Conservation (phyloP, 768 basidiomycete species). For the Mycena maculata region DNA sequence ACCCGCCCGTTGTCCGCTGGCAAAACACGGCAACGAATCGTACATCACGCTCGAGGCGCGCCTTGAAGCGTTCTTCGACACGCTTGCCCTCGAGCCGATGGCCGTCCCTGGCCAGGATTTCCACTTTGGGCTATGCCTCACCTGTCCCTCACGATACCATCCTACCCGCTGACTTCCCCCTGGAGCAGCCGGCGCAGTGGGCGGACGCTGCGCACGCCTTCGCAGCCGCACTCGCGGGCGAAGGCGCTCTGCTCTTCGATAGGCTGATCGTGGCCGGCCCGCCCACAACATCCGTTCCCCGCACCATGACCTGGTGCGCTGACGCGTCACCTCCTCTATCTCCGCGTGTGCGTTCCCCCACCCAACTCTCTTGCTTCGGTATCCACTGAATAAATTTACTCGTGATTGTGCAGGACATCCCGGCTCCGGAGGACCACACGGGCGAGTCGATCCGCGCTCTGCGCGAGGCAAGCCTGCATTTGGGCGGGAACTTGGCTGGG, state of each 20-base stretch:
- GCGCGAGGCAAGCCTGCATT: constrained; percentile 36
- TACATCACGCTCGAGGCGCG: constrained; percentile 30
- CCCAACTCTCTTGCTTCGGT: too few relatives aligned
- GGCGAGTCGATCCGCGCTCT: constrained; percentile 24
- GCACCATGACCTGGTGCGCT: constrained; percentile 31
- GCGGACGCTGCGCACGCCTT: constrained; percentile 27
- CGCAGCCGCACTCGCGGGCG: constrained; percentile 35
- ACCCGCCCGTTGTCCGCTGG: constrained; percentile 34
- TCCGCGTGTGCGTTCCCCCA: neutral
- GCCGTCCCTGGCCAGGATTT: constrained; percentile 36
- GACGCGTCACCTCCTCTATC: constrained; percentile 32
- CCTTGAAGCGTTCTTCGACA: constrained; percentile 37
- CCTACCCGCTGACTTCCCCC: constrained; percentile 27
- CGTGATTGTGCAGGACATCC: too few relatives aligned
- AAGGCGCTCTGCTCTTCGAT: constrained; percentile 37
- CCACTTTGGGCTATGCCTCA: neutral
- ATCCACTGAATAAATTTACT: too few relatives aligned
- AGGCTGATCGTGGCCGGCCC: constrained; percentile 5
- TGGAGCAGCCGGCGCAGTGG: constrained; percentile 35
- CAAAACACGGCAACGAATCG: constrained; percentile 24
- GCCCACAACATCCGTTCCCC: neutral
- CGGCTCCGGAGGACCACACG: constrained; percentile 26
- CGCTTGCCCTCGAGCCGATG: constrained; percentile 31
- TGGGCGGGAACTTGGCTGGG: constrained; percentile 35
- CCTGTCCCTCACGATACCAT: neutral